Evolutionary conservation across 2,329 filamentous ascomycete genomes (phyloP), one percentile per base, ranked within the genome.

Genomic region (Pseudopithomyces chartarum): DNA sequence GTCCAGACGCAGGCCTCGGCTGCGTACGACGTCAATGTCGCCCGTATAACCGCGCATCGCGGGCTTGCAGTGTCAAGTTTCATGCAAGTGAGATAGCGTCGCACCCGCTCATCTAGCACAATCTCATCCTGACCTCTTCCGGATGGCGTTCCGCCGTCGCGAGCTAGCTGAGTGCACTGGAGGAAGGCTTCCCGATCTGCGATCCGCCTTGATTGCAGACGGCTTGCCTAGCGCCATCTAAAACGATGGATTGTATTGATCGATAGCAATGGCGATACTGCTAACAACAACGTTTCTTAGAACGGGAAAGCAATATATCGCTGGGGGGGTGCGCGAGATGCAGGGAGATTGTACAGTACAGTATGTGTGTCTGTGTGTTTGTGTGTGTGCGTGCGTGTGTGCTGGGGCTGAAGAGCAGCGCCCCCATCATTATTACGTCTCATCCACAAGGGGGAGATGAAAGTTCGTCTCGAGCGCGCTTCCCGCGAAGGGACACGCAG

Each of bases 11-110:
- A 52, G 56, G 39, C 19, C 17, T 55, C 56, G 56, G 52, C 56
- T 58, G 52, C 34, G 45, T 51, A 39, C 44, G 36, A 52, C 53
- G 29, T 45, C 42, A 39, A 39, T 2, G 32, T 29, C 5, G 15
- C 39, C 40, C 52, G 29, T 26, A 50, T 49, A 7, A 4, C 32
- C 17, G 29, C 39, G 23, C 34, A 49, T 52, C 45, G 44, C 43
- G 20, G 44, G 26, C 47, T 42, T 49, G 22, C 20, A 20, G 29
- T 29, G 33, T 49, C 49, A 45, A 53, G 43, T 40, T 44, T 54
- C 57, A 46, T 59, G 57, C 57, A 39, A 50, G 56, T 59, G 43
- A 59, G 56, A 59, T 55, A 32, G 12, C 26, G 50, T 52, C 51
- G 45, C 54, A 54, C 51, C 50, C 54, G 54, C 43, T 7, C 53